These are phyloP conservation scores for Dentipellis fragilis DNA, from an alignment of 768 basidiomycete genomes.

Conservation along the genomic window DNA sequence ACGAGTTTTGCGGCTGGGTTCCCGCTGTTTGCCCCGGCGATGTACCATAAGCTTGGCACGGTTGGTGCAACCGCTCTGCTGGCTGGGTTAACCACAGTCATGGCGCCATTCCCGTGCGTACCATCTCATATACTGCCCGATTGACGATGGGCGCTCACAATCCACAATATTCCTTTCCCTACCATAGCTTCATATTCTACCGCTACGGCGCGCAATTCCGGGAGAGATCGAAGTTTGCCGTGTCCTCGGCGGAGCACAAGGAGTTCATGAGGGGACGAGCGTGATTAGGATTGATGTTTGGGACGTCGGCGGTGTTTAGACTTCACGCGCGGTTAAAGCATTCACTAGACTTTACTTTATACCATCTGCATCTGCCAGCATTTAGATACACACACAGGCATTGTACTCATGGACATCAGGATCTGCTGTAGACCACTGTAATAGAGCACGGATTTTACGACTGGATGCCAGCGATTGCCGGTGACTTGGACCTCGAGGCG, in stretches of 20 bases:
- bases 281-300: no score
- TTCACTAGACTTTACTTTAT: no score
- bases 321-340: no score
- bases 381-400: no score
- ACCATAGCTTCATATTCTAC: background rate
- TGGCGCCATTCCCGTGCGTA: slow-evolving; percentile 44
- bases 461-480: no score
- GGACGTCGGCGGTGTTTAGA: no score
- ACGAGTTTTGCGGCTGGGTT: slow-evolving; percentile 30
- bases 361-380: no score
- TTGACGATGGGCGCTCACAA: background rate
- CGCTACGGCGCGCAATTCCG: background rate
- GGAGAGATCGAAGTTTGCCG: background rate
- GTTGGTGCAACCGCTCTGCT: slow-evolving; percentile 29
- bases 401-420: no score
- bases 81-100: slow-evolving; percentile 27
- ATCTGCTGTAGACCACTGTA: no score
- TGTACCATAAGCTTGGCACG: slow-evolving; percentile 28
- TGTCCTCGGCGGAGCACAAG: background rate
- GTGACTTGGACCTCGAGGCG: no score
- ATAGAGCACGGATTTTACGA: no score
- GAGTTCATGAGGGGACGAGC: no score
- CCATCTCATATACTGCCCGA: background rate
- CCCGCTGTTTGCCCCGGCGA: slow-evolving; percentile 28
- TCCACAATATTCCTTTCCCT: background rate